These are phyloP conservation scores for Fusarium pininemorale DNA, from an alignment of 2,329 filamentous ascomycete species.

Conservation along the genomic window DNA sequence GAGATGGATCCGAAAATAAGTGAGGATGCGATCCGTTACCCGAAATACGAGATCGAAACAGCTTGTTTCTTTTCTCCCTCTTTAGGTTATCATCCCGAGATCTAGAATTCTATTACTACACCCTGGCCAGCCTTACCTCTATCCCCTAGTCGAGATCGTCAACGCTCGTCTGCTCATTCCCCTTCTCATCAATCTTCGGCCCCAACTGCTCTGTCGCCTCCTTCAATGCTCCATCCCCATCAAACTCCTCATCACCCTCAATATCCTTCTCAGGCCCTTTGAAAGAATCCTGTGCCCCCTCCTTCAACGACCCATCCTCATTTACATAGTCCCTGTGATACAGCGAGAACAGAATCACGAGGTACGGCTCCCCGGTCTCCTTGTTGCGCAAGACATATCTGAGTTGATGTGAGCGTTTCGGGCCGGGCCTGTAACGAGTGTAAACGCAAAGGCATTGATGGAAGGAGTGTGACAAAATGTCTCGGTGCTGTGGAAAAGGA, in stretches of 20 bases:
- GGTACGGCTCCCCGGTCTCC: constrained; percentile 75
- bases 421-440: constrained; percentile 40
- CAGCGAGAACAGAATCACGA: constrained; percentile 83
- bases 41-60: background rate
- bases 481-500: background rate
- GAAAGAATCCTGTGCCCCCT: constrained; percentile 46
- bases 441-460: constrained; percentile 35
- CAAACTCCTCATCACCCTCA: constrained; percentile 39
- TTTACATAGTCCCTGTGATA: constrained; percentile 73
- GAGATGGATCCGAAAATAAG: background rate
- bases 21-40: background rate
- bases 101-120: background rate
- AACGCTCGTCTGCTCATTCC: constrained; percentile 42
- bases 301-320: constrained; percentile 65
- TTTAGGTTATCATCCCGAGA: background rate
- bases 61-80: background rate
- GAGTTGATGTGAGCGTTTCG: constrained; percentile 79
- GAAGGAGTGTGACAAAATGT: constrained; percentile 7
- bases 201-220: constrained; percentile 51
- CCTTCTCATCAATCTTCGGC: constrained; percentile 36
- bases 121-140: background rate
- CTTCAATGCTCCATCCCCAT: constrained; percentile 50
- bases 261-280: constrained; percentile 7
- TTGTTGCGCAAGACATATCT: constrained; percentile 93
- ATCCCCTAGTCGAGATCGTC: constrained; percentile 56